Evolutionary conservation across 148 eudicot genomes (phyloP), one percentile per base, ranked within the genome.

Genomic region (Beta vulgaris): DNA sequence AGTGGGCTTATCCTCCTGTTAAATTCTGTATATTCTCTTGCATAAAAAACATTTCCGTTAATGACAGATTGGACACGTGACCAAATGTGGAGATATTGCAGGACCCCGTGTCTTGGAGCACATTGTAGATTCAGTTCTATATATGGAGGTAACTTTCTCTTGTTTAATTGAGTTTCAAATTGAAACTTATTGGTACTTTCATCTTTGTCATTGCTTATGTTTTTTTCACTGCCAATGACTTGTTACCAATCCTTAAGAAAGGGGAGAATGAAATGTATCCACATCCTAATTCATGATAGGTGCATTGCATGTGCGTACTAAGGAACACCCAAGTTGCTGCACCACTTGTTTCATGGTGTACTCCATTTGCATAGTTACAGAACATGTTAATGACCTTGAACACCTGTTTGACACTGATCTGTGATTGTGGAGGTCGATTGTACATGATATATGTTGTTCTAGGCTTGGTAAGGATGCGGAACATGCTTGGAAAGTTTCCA

Each of bases 101-200:
- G 99, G 99, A 59, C 99, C 99, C 78, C 99, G 92, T 59, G 86
- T 90, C 35, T 81, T 95, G 83, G 99, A 95, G 91, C 99, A 95
- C 86, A 90, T 92, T 64, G 99, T 95, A 71, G 99, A 95, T 81
- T 91, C 81, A 19, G 99, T 95, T 67, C 72, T 95, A 78, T 92
- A 95, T 69, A 79, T 95, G 90, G 99, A 95, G 85, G 98, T 92
- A 48, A 72, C 82, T 77, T 76, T 79, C 63, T 23, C 2, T 19
- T 40, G 13, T 44, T 21, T n/a, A n/a, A 13, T 57, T 12, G 23
- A 12, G 15, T 57, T 57, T 4, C 23, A 25, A n/a, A 10, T 57
- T 44, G 4, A 28, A 40, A 16, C 7, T 54, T 64, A 31, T 26
- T n/a, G 55, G 51, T 73, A 46, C 25, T 25, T 74, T 49, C 68